Evolutionary conservation across 805 yeast species (phyloP).

Genomic region (Blastobotrys attinorum): DNA sequence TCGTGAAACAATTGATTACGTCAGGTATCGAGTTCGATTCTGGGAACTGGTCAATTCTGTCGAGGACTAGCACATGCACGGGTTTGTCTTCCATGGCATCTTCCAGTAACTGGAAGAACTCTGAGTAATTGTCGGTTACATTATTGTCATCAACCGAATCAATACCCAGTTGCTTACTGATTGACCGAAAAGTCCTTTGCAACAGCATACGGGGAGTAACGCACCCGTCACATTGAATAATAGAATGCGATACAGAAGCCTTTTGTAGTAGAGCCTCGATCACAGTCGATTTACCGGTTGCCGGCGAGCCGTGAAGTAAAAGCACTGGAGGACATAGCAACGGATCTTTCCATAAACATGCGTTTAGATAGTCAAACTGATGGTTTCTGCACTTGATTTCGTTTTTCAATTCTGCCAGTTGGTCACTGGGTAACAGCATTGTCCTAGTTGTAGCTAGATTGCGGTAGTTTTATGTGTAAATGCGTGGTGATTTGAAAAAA

Average conservation of each 20-base stretch:
- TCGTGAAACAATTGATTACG: slow-evolving; percentile 29
- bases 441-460: background rate
- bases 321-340: slow-evolving; percentile 29
- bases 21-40: slow-evolving; percentile 23
- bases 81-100: slow-evolving; percentile 11
- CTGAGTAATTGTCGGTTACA: background rate
- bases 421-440: background rate
- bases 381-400: slow-evolving; percentile 7
- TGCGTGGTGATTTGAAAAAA: background rate
- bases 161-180: slow-evolving; percentile 18
- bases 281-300: slow-evolving; percentile 41
- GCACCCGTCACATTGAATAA: slow-evolving; percentile 42
- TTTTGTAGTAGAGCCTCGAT: slow-evolving; percentile 29
- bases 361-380: slow-evolving; percentile 16
- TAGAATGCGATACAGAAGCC: slow-evolving; percentile 26
- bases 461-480: background rate
- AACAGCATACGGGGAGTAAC: slow-evolving; percentile 39
- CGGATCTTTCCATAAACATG: slow-evolving; percentile 12
- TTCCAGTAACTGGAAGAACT: background rate
- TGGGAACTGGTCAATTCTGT: slow-evolving; percentile 41
- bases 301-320: slow-evolving; percentile 41
- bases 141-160: slow-evolving; percentile 32
- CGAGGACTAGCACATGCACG: slow-evolving; percentile 43
- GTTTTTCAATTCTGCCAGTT: background rate
- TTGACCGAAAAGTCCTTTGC: slow-evolving; percentile 37